phyloP scores from a whole-genome alignment of 2,329 filamentous ascomycete genomes.

The Hypomyces rosellus region DNA sequence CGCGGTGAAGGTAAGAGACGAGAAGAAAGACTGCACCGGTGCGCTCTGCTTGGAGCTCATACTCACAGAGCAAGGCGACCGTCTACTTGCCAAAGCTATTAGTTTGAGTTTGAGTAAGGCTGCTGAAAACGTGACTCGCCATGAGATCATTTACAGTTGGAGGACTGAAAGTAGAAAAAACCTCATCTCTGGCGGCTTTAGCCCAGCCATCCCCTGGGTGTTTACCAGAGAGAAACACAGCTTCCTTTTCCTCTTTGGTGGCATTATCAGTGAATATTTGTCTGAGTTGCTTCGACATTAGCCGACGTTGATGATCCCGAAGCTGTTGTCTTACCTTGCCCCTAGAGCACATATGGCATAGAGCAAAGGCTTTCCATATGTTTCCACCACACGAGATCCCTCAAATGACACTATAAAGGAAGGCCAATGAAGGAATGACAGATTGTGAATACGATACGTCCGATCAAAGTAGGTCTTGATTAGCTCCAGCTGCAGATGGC shows the following conservation, averaged over 20 bases:
- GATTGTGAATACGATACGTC: constrained; percentile 18
- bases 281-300: not conserved
- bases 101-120: not conserved
- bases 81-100: constrained; percentile 8
- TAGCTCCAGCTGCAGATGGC: constrained; percentile 9
- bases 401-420: constrained; percentile 21
- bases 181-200: not conserved
- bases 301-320: not conserved
- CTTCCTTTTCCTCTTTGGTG: not conserved
- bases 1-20: constrained; percentile 16
- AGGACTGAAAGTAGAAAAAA: not conserved
- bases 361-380: constrained; percentile 19
- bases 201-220: not conserved
- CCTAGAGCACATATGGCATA: constrained; percentile 21
- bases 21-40: constrained; percentile 19
- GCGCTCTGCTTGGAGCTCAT: constrained; percentile 16
- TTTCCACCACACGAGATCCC: constrained; percentile 14
- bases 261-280: not conserved
- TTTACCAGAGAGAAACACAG: too few species aligned
- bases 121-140: constrained; percentile 9
- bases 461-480: constrained; percentile 17
- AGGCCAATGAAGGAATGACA: constrained; percentile 19
- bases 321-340: constrained; percentile 13
- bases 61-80: constrained; percentile 18
- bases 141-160: constrained; percentile 17